Percentiles rank a stretch among this genome's conserved stretches.
Conservation (phyloP, 208 protist species). For the Borovskyia barvae region DNA sequence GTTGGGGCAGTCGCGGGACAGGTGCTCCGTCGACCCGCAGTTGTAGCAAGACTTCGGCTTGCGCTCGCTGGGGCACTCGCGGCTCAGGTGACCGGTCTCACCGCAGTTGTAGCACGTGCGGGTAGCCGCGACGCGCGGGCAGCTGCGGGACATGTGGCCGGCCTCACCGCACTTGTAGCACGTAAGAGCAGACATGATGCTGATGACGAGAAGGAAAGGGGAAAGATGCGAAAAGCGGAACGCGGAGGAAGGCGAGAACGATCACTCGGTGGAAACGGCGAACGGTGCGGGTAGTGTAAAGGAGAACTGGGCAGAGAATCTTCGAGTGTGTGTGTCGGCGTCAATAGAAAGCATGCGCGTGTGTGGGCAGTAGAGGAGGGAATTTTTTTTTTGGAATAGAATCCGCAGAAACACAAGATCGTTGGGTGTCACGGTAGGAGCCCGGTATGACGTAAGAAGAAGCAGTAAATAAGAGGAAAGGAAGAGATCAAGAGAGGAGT, state of each 20-base stretch:
- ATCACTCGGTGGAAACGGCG: not conserved
- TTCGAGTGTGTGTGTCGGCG: not conserved
- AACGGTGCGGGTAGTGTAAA: not conserved
- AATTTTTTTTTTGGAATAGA: too few relatives aligned
- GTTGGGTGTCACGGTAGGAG: too few relatives aligned
- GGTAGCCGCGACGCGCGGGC: slow-evolving; percentile 30
- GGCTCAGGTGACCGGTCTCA: slow-evolving; percentile 56
- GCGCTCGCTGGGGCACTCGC: slow-evolving; percentile 61
- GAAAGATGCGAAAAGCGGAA: slow-evolving; percentile 4
- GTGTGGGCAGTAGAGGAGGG: too few relatives aligned
- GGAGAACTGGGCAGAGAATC: slow-evolving; percentile 4
- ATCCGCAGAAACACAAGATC: too few relatives aligned
- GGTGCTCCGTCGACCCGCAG: slow-evolving; percentile 76
- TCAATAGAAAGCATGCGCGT: not conserved
- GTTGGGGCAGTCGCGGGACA: slow-evolving; percentile 61
- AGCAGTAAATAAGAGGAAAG: too few relatives aligned
- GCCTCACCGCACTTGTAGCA: slow-evolving; percentile 72
- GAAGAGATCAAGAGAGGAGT: too few relatives aligned
- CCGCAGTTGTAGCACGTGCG: slow-evolving; percentile 68
- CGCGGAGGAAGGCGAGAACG: not conserved
- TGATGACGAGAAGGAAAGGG: slow-evolving; percentile 11
- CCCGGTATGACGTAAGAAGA: too few relatives aligned
- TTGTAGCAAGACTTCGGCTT: slow-evolving; percentile 60
- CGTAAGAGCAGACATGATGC: slow-evolving; percentile 37
- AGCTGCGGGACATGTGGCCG: slow-evolving; percentile 60